Evolutionary conservation across 805 yeast genomes (phyloP), one percentile per base, ranked within the genome.

Genomic region (Jamesozyma rosinii): DNA sequence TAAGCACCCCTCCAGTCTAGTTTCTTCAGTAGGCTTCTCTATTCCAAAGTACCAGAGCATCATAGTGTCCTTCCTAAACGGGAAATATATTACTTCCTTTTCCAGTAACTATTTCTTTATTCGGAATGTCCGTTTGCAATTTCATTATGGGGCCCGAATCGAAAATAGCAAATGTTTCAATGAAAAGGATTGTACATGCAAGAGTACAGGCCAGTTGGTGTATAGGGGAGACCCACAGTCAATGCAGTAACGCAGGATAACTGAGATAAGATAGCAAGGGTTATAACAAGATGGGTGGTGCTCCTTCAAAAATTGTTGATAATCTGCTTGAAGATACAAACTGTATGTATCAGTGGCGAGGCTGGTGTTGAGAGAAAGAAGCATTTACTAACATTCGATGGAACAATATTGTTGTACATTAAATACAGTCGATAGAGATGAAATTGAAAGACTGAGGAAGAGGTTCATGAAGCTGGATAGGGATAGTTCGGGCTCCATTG

Each of bases 391-490:
- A 34, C 37, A 4, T 34, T 34, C n/a, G 3, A 35, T 20, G 17
- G 15, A 10, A 30, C 1, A 4, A 30, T 29, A 11, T 13, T 10
- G 30, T 20, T 24, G 26, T 37, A n/a, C n/a, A n/a, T n/a, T n/a
- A n/a, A n/a, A 9, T 24, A 26, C 20, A 76, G 80, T 90, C 64
- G 94, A 86, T 44, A 74, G 81, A 39, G 96, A 87, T 49, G 98
- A 92, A 59, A 83, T 92, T 41, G 95, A 89, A 60, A 74, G 98
- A 48, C 69, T 92, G 46, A 79, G 95, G 45, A 87, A 88, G 58
- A 72, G 98, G 51, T 92, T 92, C 63, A 86, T 89, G 94, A 92
- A 94, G 57, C 69, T 92, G 42, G 99, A 92, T 63, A 80, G 83
- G 48, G 97, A 92, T 63, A 83, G 87, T 44, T 80, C 88, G 2